Conservation (phyloP, 129 eudicot genomes). For the Smallanthus sonchifolius region DNA sequence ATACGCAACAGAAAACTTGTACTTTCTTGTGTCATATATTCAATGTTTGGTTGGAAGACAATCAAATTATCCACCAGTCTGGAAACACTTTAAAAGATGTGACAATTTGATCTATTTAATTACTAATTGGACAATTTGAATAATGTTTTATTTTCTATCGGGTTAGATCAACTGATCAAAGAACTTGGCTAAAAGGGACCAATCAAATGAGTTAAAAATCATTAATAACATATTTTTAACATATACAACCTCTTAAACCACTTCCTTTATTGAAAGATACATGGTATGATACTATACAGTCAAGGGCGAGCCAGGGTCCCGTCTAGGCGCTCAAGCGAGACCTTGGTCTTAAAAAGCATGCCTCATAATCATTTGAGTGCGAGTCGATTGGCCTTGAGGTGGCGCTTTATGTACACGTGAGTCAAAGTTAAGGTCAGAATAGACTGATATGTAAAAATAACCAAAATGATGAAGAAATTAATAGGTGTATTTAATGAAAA, state of each 20-base stretch:
- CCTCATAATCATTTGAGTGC: too few species aligned
- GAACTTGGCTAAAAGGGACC: neutral
- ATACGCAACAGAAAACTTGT: neutral
- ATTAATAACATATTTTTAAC: neutral
- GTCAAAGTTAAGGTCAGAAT: neutral
- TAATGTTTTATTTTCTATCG: neutral
- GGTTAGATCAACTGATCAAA: neutral
- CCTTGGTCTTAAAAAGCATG: neutral
- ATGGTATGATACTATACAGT: neutral
- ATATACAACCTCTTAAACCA: neutral
- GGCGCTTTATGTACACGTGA: neutral
- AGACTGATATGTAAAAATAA: too few species aligned
- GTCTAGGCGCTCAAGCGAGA: neutral
- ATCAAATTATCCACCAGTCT: conserved; percentile 14
- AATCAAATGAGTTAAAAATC: neutral
- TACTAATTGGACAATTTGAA: neutral
- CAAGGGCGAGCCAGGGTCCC: neutral
- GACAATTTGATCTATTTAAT: neutral
- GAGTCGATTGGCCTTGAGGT: too few species aligned
- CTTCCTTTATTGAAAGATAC: neutral
- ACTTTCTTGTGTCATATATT: conserved; percentile 29
- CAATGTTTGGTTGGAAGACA: conserved; percentile 72
- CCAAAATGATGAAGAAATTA: too few species aligned
- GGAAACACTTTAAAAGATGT: neutral
- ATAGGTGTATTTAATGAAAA: neutral